Evolutionary conservation across 2,329 filamentous ascomycete genomes (phyloP), one percentile per base, ranked within the genome.

Genomic region (Zymoseptoria brevis): DNA sequence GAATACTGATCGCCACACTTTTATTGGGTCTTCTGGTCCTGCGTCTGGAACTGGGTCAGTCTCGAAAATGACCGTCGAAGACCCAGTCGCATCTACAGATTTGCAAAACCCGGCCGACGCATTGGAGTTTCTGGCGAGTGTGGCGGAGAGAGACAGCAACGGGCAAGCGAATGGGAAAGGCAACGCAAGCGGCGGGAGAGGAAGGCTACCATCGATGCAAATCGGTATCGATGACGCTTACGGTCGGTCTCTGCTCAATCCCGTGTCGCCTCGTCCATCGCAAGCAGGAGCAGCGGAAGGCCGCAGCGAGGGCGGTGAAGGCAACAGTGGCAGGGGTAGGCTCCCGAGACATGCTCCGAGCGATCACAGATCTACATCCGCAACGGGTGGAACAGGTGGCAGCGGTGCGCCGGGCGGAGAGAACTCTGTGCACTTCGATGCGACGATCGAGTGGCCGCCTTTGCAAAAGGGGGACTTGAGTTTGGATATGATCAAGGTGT

Each of bases 91-190:
- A 11, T 67, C 69, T 8, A 68, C 69, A 7, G 69, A 72, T 57
- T 55, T 72, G 41, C 69, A 71, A 59, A 72, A 72, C 57, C 70
- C 70, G 22, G 68, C 69, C 11, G 70, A 72, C 63, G 70, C 70
- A 30, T 60, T 72, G 26, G 70, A 71, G 19, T 72, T 72, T 53
- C 64, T 71, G 6, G 70, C 69, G 19, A 60, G 71, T 57, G 70
- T 72, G 13, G 70, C 70, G 4, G 69, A 71, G 58, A 65, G 70
- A 24, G 65, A 71, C 51, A 66, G 65, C 6, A 67, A 67, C 16
- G 50, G 50, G 22, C 50, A 50, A 24, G 19, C 22, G 21, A 54
- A 48, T 22, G 30, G 54, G 21, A 68, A 65, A 55, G 66, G 66
- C 53, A 41, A 41, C 3, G 35, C 11, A 11, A 13, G 3, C 4